phyloP scores from a whole-genome alignment of 352 stramenopile genomes.

The Phytopythium aichiense region DNA sequence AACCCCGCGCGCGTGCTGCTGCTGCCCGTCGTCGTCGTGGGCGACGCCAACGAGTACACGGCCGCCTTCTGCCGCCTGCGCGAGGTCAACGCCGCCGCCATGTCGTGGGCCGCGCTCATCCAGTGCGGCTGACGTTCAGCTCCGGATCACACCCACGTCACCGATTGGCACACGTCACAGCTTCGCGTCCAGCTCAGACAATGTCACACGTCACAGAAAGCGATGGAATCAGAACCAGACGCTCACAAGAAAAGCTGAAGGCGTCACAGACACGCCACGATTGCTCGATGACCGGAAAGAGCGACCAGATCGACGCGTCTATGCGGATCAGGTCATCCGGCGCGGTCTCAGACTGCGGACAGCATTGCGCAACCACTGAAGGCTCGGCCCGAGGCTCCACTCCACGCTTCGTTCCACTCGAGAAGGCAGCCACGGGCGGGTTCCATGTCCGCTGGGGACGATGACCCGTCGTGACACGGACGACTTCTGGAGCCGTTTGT shows the following conservation, averaged over 20 bases:
- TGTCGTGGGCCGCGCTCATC: constrained; percentile 20
- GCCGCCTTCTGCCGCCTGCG: constrained; percentile 10
- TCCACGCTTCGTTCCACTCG: no score
- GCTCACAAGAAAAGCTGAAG: neutral
- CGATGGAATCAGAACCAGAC: neutral
- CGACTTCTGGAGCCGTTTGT: no score
- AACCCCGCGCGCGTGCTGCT: constrained; percentile 19
- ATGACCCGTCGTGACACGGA: no score
- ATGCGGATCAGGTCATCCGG: neutral
- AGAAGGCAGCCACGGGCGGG: no score
- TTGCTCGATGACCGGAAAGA: neutral
- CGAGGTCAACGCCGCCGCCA: constrained; percentile 14
- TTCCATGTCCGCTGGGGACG: no score
- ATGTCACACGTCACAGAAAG: neutral
- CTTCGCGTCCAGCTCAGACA: neutral
- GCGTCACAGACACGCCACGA: neutral
- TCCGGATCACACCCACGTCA: no score
- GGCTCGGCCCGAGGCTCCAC: no score
- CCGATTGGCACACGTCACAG: no score
- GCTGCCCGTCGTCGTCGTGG: constrained; percentile 15
- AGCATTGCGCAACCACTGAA: neutral
- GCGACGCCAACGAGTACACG: constrained; percentile 23
- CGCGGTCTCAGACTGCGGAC: neutral
- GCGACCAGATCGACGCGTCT: neutral
- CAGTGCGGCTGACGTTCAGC: constrained; percentile 17